Conservation (phyloP, 805 yeast genomes). For the Saturnispora quitensis region DNA sequence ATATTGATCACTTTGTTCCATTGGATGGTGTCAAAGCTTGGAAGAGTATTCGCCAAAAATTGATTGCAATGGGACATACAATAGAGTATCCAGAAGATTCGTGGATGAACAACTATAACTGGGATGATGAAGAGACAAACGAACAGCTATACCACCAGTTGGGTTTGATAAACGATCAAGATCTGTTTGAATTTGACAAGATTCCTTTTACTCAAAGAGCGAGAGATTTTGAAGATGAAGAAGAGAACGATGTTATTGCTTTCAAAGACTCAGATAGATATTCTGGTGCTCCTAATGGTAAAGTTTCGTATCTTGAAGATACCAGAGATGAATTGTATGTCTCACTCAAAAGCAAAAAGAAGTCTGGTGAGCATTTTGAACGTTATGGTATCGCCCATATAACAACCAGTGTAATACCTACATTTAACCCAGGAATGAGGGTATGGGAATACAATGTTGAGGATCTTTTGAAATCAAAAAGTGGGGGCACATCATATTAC, state of each 20-base stretch:
- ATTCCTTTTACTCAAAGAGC: constrained; percentile 3
- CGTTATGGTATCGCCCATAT: constrained; percentile 64
- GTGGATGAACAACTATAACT: constrained; percentile 15
- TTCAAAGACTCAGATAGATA: constrained; percentile 22
- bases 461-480: constrained; percentile 2
- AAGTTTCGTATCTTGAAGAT: constrained; percentile 52
- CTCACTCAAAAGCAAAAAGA: constrained; percentile 35
- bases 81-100: constrained; percentile 15
- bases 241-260: constrained; percentile 19
- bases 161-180: constrained; percentile 5
- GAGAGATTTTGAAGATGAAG: constrained; percentile 15
- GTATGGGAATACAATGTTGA: constrained; percentile 76
- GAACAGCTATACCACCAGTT: constrained; percentile 8
- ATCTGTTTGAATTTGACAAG: neutral
- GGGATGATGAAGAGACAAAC: constrained; percentile 9
- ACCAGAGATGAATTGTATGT: constrained; percentile 49
- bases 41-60: constrained; percentile 32
- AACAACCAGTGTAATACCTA: constrained; percentile 70
- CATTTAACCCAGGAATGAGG: constrained; percentile 74
- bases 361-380: constrained; percentile 38
- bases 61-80: constrained; percentile 15
- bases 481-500: neutral
- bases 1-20: constrained; percentile 77
- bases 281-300: constrained; percentile 63
- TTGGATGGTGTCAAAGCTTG: constrained; percentile 64